A percentile compares a stretch with the other conserved stretches of the same genome.
These are phyloP conservation scores for Quercus robur DNA, from an alignment of 306 rosid species.

Conservation along the genomic window DNA sequence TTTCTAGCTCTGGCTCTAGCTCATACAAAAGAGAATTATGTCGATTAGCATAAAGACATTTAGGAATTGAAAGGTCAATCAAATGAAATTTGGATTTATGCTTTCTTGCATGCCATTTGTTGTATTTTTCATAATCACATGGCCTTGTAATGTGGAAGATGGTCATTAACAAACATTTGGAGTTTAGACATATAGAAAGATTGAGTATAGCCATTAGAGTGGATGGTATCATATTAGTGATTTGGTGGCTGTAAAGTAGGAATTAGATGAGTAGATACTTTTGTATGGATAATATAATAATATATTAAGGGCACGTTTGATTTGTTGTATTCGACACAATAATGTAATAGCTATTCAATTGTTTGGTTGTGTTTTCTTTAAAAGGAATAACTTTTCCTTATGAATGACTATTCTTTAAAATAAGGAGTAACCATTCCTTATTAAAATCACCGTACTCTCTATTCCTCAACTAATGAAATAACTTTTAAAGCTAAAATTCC, in stretches of 20 bases:
- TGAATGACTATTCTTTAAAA: too few relatives aligned
- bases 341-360: too few relatives aligned
- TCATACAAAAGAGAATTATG: neutral
- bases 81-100: neutral
- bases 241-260: neutral
- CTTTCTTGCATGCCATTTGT: neutral
- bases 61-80: neutral
- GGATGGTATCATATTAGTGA: neutral
- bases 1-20: neutral
- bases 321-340: too few relatives aligned
- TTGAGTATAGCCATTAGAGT: neutral
- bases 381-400: too few relatives aligned
- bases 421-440: too few relatives aligned
- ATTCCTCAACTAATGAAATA: too few relatives aligned
- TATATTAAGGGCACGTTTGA: neutral
- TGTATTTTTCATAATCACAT: neutral
- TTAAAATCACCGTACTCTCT: too few relatives aligned
- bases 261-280: neutral
- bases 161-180: neutral
- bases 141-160: neutral
- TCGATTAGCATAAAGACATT: neutral
- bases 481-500: too few relatives aligned
- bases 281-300: neutral
- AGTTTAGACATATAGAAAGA: neutral
- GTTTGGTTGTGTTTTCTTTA: too few relatives aligned